Conservation (phyloP, 371 early-diverging fungal species). For the Homolaphlyctis polyrhiza region DNA sequence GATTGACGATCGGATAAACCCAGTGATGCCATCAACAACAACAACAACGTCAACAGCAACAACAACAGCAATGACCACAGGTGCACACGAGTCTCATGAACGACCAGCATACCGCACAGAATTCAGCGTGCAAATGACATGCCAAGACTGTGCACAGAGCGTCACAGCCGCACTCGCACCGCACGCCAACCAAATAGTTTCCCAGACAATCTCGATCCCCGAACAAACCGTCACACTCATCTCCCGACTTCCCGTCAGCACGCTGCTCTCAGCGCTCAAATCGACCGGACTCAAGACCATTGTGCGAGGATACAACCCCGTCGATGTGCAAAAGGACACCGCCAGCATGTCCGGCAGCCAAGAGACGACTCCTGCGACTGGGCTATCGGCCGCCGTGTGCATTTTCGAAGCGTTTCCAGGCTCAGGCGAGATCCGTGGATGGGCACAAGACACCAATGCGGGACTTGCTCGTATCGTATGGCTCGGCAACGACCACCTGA, state of each 20-base stretch:
- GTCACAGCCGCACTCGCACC: conserved; percentile 9
- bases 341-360: neutral
- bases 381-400: conserved; percentile 76
- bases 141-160: conserved; percentile 11
- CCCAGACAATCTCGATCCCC: conserved; percentile 10
- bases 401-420: conserved; percentile 67
- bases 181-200: neutral
- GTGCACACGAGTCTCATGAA: neutral
- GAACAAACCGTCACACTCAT: conserved; percentile 12
- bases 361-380: neutral
- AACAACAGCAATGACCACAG: neutral
- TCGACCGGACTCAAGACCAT: conserved; percentile 16
- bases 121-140: conserved; percentile 20
- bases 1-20: neutral
- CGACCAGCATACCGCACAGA: no score
- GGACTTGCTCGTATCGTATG: conserved; percentile 82
- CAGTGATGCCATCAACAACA: neutral
- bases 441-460: conserved; percentile 41
- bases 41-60: neutral
- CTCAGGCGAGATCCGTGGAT: conserved; percentile 10
- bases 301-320: conserved; percentile 10
- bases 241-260: conserved; percentile 13
- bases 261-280: conserved; percentile 7
- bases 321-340: neutral
- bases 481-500: conserved; percentile 57